Conservation (phyloP, 1,284 basidiomycete species). For the Kalmanozyma brasiliensis region DNA sequence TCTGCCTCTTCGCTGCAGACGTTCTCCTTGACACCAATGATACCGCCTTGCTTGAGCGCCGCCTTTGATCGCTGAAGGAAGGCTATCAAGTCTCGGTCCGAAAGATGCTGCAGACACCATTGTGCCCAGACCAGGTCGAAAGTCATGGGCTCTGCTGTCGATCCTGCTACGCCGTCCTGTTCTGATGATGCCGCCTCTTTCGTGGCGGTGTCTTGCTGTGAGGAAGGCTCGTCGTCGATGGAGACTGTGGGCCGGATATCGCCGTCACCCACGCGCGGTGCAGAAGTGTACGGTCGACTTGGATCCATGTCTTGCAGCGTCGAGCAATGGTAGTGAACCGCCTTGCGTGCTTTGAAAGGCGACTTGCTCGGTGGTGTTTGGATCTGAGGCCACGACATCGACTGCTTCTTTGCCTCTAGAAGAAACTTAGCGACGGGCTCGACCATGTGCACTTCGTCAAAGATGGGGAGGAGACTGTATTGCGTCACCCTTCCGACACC, state of each 20-base stretch:
- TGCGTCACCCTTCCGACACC: slow-evolving; percentile 65
- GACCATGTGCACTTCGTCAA: slow-evolving; percentile 66
- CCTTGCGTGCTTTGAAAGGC: slow-evolving; percentile 61
- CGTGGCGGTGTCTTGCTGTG: not conserved
- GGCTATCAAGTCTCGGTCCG: slow-evolving; percentile 60
- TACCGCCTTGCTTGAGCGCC: slow-evolving; percentile 53
- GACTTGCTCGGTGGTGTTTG: slow-evolving; percentile 43
- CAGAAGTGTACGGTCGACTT: slow-evolving; percentile 41
- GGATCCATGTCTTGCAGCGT: slow-evolving; percentile 64
- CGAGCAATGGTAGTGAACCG: slow-evolving; percentile 61
- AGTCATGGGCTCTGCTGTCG: slow-evolving; percentile 39
- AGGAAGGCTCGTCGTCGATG: slow-evolving; percentile 17
- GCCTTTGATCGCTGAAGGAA: slow-evolving; percentile 58
- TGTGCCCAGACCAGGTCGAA: slow-evolving; percentile 66
- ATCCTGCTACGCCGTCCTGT: slow-evolving; percentile 31
- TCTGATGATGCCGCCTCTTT: not conserved
- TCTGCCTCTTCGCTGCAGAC: slow-evolving; percentile 62
- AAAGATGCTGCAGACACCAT: slow-evolving; percentile 67
- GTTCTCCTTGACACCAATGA: slow-evolving; percentile 67
- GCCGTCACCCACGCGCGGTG: slow-evolving; percentile 15
- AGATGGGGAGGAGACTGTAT: slow-evolving; percentile 60
- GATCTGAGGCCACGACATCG: slow-evolving; percentile 52
- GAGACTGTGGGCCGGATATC: slow-evolving; percentile 36
- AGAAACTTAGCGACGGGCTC: slow-evolving; percentile 66
- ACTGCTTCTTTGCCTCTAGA: slow-evolving; percentile 54